Base-by-base conservation (phyloP, 768 basidiomycete species). In the Pulveroboletus frians region DNA sequence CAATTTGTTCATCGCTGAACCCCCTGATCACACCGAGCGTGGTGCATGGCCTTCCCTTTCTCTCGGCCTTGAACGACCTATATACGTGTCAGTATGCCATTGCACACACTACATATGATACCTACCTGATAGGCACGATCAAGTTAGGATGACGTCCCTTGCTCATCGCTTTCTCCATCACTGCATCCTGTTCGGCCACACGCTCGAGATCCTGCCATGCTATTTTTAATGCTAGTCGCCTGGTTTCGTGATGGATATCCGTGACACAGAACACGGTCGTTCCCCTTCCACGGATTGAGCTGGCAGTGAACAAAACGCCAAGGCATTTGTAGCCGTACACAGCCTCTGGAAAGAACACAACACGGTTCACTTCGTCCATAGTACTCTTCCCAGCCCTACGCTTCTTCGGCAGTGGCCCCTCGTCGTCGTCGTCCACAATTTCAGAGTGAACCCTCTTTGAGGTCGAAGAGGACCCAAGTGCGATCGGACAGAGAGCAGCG, bases 201-300 rank as follows among this genome's bases (percentile, higher is more conserved):
- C 36, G 47, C 11, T 15, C 18, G 1, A 47, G 31, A 49, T 53
- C 53, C 41, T 60, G 51, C 53, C 49, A 55, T 2, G 50, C 43
- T 21, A 39, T 37, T 15, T 54, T 59, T 26, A 26, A 26, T 26
- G 23, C 23, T 6, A 26, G 23, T 26, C 23, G 23, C 23, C 6
- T 26, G 23, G 23, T 47, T 4, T 31, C 1, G 9, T 32, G 10
- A 34, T 51, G 30, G 23, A 26, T 26, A 26, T 26, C 23, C 23
- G 23, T 26, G 23, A 26, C 23, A 26, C 23, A 26, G 23, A 50
- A 60, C 0, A 53, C 47, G 1, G 38, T 46, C 10, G 57, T 54
- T 8, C 47, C 49, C 1, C 56, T 27, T 14, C 54, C 59, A 27
- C 57, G 47, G 31, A 56, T 53, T 14, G 54, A 60, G 9, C 45